A percentile compares a stretch with the other conserved stretches of the same genome.
phyloP scores from a whole-genome alignment of 345 rosid genomes.

The Triadica sebifera region DNA sequence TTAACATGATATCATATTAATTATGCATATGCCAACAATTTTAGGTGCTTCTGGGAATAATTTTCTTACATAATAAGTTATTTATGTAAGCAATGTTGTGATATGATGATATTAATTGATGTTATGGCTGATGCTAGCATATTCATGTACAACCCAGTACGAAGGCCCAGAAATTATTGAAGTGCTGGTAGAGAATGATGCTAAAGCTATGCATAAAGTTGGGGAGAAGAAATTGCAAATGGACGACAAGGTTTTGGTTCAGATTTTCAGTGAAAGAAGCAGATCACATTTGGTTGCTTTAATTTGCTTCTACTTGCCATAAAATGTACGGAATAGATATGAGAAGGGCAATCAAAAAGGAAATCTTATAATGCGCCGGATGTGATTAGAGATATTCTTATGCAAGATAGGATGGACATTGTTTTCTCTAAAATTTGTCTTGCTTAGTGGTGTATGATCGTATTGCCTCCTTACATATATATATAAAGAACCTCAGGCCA shows the following conservation, averaged over 20 bases:
- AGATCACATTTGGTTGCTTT: constrained; percentile 52
- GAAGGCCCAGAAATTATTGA: constrained; percentile 69
- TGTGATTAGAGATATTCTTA: too few species aligned
- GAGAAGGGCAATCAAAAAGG: constrained; percentile 51
- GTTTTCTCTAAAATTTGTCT: too few species aligned
- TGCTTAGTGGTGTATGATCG: too few species aligned
- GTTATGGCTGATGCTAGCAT: constrained; percentile 47
- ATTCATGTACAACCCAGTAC: constrained; percentile 46
- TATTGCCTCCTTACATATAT: too few species aligned
- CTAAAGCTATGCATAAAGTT: constrained; percentile 40
- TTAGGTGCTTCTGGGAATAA: too few species aligned
- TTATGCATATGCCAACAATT: too few species aligned
- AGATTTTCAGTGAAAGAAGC: constrained; percentile 62
- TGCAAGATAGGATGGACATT: too few species aligned
- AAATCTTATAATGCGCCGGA: too few species aligned
- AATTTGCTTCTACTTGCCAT: constrained; percentile 36
- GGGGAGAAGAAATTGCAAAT: constrained; percentile 41
- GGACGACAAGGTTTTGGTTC: constrained; percentile 38
- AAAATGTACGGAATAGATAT: constrained; percentile 40
- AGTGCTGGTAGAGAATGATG: constrained; percentile 44
- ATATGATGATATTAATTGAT: too few species aligned
- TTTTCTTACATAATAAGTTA: too few species aligned
- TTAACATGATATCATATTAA: too few species aligned
- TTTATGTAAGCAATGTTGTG: background rate
- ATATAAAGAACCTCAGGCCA: constrained; percentile 46